A percentile compares a stretch with the other conserved stretches of the same genome.
These are phyloP conservation scores for Russula brevipes DNA, from an alignment of 768 basidiomycete genomes.

Conservation along the genomic window DNA sequence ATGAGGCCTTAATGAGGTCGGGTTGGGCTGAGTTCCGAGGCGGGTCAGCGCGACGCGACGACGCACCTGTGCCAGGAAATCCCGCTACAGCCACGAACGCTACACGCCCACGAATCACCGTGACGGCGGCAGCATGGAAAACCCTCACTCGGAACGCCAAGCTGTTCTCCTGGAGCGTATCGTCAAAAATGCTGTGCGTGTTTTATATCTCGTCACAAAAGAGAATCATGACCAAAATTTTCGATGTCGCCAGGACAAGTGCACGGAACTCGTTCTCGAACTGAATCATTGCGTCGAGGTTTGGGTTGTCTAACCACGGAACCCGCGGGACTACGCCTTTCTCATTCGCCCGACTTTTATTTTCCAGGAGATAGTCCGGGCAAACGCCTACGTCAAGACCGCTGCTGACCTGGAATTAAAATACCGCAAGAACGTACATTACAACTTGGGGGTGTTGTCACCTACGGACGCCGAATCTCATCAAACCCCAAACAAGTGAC, in stretches of 20 bases:
- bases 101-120: not conserved
- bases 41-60: not conserved
- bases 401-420: slow-evolving; percentile 81
- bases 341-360: not conserved
- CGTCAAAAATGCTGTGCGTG: slow-evolving; percentile 72
- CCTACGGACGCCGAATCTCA: slow-evolving; percentile 33
- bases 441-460: slow-evolving; percentile 69
- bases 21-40: not conserved
- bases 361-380: slow-evolving; percentile 68
- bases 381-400: slow-evolving; percentile 70
- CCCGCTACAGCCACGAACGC: not conserved
- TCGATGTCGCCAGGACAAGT: slow-evolving; percentile 61
- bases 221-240: not conserved
- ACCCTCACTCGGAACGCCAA: slow-evolving; percentile 91
- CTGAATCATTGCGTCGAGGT: slow-evolving; percentile 87
- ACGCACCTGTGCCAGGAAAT: not conserved
- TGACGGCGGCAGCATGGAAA: slow-evolving; percentile 59
- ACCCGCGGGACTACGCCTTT: not conserved
- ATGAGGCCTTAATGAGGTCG: not conserved
- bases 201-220: not conserved
- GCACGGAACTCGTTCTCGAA: slow-evolving; percentile 85
- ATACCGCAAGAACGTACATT: slow-evolving; percentile 90
- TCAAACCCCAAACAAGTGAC: not conserved
- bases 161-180: slow-evolving; percentile 87
- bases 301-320: slow-evolving; percentile 25